Percentiles rank a stretch among this genome's conserved stretches.
phyloP scores from a whole-genome alignment of 2,329 filamentous ascomycete genomes.

The Metarhizium rileyi region DNA sequence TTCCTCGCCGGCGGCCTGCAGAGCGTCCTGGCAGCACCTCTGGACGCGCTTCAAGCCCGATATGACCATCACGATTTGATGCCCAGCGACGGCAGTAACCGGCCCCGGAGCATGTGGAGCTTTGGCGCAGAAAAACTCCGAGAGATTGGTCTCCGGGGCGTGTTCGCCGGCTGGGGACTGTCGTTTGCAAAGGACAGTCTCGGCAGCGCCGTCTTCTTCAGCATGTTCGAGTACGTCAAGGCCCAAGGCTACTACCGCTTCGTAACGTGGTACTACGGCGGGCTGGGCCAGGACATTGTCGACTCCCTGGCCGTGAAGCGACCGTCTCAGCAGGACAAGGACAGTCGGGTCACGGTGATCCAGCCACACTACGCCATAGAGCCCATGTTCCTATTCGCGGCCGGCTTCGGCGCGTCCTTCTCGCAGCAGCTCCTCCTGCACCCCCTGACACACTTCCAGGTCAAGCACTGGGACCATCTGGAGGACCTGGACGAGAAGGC shows the following conservation, averaged over 20 bases:
- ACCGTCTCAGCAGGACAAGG: constrained; percentile 18
- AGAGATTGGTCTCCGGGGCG: constrained; percentile 62
- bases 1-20: constrained; percentile 60
- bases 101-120: constrained; percentile 59
- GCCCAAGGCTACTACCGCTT: constrained; percentile 62
- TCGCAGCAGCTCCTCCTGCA: constrained; percentile 61
- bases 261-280: constrained; percentile 60
- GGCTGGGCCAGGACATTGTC: constrained; percentile 41
- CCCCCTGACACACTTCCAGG: constrained; percentile 60
- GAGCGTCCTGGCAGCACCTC: constrained; percentile 61
- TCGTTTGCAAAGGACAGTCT: constrained; percentile 60
- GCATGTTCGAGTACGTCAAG: constrained; percentile 66
- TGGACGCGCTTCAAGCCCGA: constrained; percentile 66
- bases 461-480: constrained; percentile 62
- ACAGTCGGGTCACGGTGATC: constrained; percentile 38
- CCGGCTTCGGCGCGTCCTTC: constrained; percentile 59
- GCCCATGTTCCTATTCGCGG: constrained; percentile 59
- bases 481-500: constrained; percentile 60
- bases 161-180: constrained; percentile 65
- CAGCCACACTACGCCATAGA: constrained; percentile 67
- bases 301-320: constrained; percentile 38
- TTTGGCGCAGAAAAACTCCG: constrained; percentile 54
- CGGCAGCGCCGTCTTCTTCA: constrained; percentile 64
- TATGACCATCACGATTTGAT: constrained; percentile 51
- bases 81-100: constrained; percentile 27